Evolutionary conservation across 2,329 filamentous ascomycete species (phyloP), one percentile per base, ranked within the genome.

Genomic region (Penicillium sp.): DNA sequence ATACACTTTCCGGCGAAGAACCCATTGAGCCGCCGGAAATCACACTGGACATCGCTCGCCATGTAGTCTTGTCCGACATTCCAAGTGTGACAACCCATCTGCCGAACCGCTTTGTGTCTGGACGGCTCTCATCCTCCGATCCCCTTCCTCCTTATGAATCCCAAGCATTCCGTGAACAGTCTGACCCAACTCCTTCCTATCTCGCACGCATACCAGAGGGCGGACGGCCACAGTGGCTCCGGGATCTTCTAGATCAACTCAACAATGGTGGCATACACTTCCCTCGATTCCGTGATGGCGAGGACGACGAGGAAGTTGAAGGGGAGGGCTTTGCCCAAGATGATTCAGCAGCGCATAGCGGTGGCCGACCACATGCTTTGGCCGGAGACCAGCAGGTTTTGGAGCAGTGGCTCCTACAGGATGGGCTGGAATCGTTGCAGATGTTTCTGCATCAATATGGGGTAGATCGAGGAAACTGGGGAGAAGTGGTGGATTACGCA

Each of bases 21-120:
- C 42, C 65, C 54, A 37, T 68, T 60, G 46, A 74, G 62, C 41
- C 64, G 2, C 61, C 61, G 4, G 64, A 70, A 40, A 73, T 77
- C 37, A 69, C 68, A 2, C 50, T 71, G 4, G 68, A 77, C 50
- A 74, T 85, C 37, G 85, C 84, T 2, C 76, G 89, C 29, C 85
- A 93, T 56, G 77, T 86, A 14, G 81, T 89, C 41, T 73, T 95
- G 6, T 83, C 86, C 18, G 85, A 89, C 48, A 78, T 81, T 2
- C 83, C 82, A 1, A 67, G 73, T 1, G 73, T 94, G 14, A 82
- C 90, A 51, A 73, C 77, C 0, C 69, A 84, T 26, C 72, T 92
- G 5, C 85, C 88, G 1, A 71, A 73, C 1, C 65, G 68, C 6
- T 74, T 86, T 51, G 79, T 87, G 8, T 71, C 75, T 12, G 69